These are phyloP conservation scores for Dactylella cylindrospora DNA, from an alignment of 2,329 filamentous ascomycete genomes.

Conservation along the genomic window DNA sequence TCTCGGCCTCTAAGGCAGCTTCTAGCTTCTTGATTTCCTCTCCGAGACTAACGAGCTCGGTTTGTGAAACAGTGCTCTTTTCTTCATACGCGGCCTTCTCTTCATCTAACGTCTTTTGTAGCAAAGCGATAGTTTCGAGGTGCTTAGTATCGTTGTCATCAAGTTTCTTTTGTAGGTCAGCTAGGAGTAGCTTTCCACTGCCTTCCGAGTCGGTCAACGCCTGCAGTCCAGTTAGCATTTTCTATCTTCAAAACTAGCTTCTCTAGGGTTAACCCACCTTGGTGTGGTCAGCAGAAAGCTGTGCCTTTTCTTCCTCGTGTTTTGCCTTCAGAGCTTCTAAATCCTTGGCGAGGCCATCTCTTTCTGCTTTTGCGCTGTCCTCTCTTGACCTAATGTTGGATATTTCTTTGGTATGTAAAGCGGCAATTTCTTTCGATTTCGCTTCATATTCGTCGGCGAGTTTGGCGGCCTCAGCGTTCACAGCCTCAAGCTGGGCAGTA, in stretches of 20 bases:
- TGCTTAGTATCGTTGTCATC: conserved; percentile 8
- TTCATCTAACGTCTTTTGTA: conserved; percentile 5
- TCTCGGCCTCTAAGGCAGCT: conserved; percentile 26
- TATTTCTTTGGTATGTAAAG: conserved; percentile 15
- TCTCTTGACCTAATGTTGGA: conserved; percentile 15
- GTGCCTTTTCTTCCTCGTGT: conserved; percentile 26
- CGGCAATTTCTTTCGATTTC: conserved; percentile 19
- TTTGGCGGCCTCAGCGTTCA: conserved; percentile 15
- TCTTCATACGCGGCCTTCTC: conserved; percentile 9
- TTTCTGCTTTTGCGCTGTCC: conserved; percentile 8
- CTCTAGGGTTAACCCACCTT: not conserved
- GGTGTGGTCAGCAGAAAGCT: conserved; percentile 23
- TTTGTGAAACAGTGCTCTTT: conserved; percentile 15
- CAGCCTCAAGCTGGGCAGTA: not conserved
- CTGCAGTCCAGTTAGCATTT: conserved; percentile 6
- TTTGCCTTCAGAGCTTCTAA: conserved; percentile 21
- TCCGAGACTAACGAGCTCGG: conserved; percentile 11
- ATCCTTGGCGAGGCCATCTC: conserved; percentile 20
- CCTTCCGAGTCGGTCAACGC: conserved; percentile 27
- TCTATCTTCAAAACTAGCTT: not conserved
- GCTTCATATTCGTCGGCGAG: conserved; percentile 14
- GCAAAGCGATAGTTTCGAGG: conserved; percentile 5
- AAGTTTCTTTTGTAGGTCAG: conserved; percentile 19
- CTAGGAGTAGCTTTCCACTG: conserved; percentile 23
- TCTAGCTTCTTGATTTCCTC: conserved; percentile 27